Conservation (phyloP, 495 filamentous ascomycete genomes). For the Xylaria bambusicola region DNA sequence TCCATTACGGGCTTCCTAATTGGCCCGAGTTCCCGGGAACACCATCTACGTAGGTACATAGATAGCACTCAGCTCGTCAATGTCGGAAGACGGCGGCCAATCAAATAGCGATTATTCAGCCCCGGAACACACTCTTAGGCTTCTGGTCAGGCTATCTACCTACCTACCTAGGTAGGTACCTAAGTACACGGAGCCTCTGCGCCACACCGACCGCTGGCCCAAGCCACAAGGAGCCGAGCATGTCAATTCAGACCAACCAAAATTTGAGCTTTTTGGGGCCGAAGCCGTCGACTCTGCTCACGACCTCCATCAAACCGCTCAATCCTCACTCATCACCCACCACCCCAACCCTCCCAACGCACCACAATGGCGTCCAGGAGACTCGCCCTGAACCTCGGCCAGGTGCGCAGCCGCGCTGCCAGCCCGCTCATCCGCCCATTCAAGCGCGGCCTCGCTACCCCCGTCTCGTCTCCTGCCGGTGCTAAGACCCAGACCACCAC, state of each 20-base stretch:
- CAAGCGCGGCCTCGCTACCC: constrained; percentile 83
- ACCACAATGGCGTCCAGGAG: constrained; percentile 88
- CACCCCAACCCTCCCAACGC: constrained; percentile 33
- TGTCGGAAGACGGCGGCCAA: constrained; percentile 19
- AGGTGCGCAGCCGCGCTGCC: constrained; percentile 80
- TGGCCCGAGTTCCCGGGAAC: constrained; percentile 10
- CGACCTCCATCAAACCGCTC: constrained; percentile 50
- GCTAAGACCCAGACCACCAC: constrained; percentile 91
- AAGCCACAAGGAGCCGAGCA: constrained; percentile 18
- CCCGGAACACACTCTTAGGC: background rate
- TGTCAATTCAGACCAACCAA: constrained; percentile 31
- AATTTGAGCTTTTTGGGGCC: constrained; percentile 34
- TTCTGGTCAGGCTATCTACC: no score
- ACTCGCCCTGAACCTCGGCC: constrained; percentile 84
- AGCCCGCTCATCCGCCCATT: constrained; percentile 70
- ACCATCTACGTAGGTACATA: no score
- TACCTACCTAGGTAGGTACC: no score
- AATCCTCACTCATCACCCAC: constrained; percentile 30
- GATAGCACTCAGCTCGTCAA: constrained; percentile 2
- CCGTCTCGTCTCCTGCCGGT: constrained; percentile 63
- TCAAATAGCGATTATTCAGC: constrained; percentile 29
- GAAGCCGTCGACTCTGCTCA: constrained; percentile 30
- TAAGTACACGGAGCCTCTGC: background rate
- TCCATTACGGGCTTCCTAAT: background rate
- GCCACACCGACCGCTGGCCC: background rate